These are phyloP conservation scores for Hanseniaspora guilliermondii DNA, from an alignment of 805 yeast species.

Conservation along the genomic window DNA sequence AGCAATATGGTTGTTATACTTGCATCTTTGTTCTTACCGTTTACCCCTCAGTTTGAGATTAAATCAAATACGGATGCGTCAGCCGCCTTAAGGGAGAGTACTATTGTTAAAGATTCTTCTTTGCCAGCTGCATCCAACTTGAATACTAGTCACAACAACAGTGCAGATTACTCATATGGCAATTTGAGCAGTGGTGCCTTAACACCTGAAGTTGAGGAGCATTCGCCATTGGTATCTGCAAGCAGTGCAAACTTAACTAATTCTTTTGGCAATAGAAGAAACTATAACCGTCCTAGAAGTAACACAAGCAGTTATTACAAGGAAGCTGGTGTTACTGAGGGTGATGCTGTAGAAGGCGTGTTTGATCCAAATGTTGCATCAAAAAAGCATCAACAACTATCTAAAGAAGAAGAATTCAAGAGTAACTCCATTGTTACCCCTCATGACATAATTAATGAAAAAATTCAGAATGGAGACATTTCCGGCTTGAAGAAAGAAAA, in stretches of 20 bases:
- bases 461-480: constrained; percentile 4
- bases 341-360: constrained; percentile 4
- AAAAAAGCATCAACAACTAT: constrained; percentile 3
- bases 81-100: constrained; percentile 25
- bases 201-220: constrained; percentile 2
- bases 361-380: constrained; percentile 9
- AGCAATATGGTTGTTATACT: constrained; percentile 49
- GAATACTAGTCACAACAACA: neutral
- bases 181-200: neutral
- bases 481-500: neutral
- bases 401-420: constrained; percentile 4
- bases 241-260: neutral
- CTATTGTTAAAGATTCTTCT: constrained; percentile 18
- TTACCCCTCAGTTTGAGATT: constrained; percentile 49
- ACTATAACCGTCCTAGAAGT: neutral
- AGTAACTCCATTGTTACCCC: constrained; percentile 7
- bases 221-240: neutral
- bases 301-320: constrained; percentile 2
- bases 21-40: constrained; percentile 64
- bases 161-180: neutral
- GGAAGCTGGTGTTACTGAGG: neutral
- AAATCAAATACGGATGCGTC: constrained; percentile 25
- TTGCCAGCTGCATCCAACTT: neutral
- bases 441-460: constrained; percentile 4
- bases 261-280: neutral